phyloP scores from a whole-genome alignment of 306 rosid species.

The Comarum palustre region DNA sequence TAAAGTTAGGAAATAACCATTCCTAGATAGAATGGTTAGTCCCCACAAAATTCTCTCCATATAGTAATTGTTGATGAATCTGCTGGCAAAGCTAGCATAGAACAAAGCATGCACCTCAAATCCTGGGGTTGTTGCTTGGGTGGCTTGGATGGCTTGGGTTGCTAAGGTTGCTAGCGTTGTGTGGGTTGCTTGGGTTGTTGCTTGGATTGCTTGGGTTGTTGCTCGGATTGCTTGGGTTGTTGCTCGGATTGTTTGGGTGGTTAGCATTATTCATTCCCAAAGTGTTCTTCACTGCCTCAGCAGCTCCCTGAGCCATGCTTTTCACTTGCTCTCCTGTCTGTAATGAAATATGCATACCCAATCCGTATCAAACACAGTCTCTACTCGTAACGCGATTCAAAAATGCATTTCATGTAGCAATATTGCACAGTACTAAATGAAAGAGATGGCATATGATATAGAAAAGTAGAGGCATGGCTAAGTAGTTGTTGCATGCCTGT shows the following conservation, averaged over 20 bases:
- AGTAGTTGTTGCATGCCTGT: conserved; percentile 36
- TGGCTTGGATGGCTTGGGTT: conserved; percentile 13
- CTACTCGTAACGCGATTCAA: background rate
- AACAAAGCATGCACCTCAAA: conserved; percentile 15
- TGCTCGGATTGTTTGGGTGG: conserved; percentile 3
- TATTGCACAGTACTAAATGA: background rate
- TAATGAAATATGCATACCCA: background rate
- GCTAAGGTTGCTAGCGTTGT: background rate
- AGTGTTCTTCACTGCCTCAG: conserved; percentile 52
- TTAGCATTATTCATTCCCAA: conserved; percentile 45
- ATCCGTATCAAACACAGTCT: background rate
- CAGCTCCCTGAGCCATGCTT: conserved; percentile 56
- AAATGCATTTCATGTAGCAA: background rate
- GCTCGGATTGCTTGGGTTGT: conserved; percentile 9
- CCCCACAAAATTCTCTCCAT: background rate
- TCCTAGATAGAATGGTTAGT: background rate
- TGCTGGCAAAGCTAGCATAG: conserved; percentile 5
- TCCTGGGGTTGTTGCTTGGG: conserved; percentile 10
- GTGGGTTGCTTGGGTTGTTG: background rate
- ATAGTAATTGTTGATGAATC: background rate
- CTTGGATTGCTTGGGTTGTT: background rate
- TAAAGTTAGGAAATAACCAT: background rate
- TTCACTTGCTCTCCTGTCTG: conserved; percentile 60
- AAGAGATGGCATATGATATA: background rate
- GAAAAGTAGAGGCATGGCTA: background rate